Evolutionary conservation across 2,329 filamentous ascomycete genomes (phyloP), one percentile per base, ranked within the genome.

Genomic region (Dichotomopilus funicola): DNA sequence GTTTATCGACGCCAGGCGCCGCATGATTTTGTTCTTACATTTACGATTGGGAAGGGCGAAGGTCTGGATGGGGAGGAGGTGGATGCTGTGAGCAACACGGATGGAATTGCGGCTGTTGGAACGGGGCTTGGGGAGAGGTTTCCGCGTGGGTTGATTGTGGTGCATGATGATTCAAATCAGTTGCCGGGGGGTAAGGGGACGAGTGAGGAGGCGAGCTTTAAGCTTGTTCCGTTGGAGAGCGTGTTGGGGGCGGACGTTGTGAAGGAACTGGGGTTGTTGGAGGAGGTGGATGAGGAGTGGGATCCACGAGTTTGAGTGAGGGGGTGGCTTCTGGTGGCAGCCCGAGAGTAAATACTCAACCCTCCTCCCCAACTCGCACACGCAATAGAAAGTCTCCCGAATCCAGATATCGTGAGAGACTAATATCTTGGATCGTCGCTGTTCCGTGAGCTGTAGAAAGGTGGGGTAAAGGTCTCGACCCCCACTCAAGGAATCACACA

Each of bases 141-240:
- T 12, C 53, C 53, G 1, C 13, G 27, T 34, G 56, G 56, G 12
- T 34, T 58, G 56, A 46, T 58, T 27, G 56, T 58, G 27, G 53
- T 55, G 44, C 56, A 58, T 42, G 56, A 58, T 37, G 56, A 58
- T 38, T 27, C 56, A 34, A 58, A 58, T 53, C 45, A 58, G 53
- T 49, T 58, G 49, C 13, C 52, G n/a, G 53, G 49, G 1, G 53
- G 52, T 27, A 34, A 46, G 8, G 56, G 56, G n/a, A 58, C 56
- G 35, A 58, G 56, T 10, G 49, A 31, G n/a, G 53, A 50, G 56
- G 56, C 53, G 35, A 58, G 56, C 45, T 58, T 58, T 10, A 58
- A 58, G 56, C n/a, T 58, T 44, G 49, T 58, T 9, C 49, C 53
- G 35, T 36, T 58, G 53, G 56, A 52, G 5, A 48, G n/a, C 31